These are phyloP conservation scores for Allium sativum DNA, from an alignment of 106 monocot species.

Conservation along the genomic window DNA sequence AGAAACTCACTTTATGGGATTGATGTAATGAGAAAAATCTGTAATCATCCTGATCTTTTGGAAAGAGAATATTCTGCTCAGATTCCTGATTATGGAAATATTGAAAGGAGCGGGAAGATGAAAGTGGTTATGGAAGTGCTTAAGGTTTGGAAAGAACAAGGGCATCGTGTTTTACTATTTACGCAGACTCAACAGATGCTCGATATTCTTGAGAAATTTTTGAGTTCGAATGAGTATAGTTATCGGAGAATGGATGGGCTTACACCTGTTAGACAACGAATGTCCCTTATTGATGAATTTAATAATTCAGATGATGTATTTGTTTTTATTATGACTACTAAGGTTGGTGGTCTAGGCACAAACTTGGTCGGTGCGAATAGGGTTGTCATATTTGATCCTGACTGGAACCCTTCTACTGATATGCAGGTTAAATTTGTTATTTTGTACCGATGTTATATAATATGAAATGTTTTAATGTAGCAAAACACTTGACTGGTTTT, in stretches of 20 bases:
- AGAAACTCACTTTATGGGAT: slow-evolving; percentile 90
- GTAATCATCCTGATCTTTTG: slow-evolving; percentile 96
- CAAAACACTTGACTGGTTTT: neutral
- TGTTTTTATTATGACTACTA: slow-evolving; percentile 85
- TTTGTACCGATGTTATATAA: no score
- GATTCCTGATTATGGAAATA: slow-evolving; percentile 87
- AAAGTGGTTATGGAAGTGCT: slow-evolving; percentile 70
- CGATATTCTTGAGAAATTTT: slow-evolving; percentile 73
- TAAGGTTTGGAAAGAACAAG: slow-evolving; percentile 88
- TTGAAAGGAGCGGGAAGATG: slow-evolving; percentile 88
- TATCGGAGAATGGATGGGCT: slow-evolving; percentile 94
- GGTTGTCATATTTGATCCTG: slow-evolving; percentile 94
- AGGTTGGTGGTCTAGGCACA: slow-evolving; percentile 94
- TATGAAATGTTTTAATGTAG: no score
- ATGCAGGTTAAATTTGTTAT: slow-evolving; percentile 52
- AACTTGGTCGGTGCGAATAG: slow-evolving; percentile 84
- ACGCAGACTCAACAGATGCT: slow-evolving; percentile 93
- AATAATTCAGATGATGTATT: slow-evolving; percentile 77
- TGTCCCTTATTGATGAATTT: slow-evolving; percentile 96
- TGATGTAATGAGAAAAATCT: slow-evolving; percentile 91
- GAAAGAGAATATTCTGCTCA: slow-evolving; percentile 70
- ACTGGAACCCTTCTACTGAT: slow-evolving; percentile 99
- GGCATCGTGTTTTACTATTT: slow-evolving; percentile 80
- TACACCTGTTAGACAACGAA: slow-evolving; percentile 78
- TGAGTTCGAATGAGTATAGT: slow-evolving; percentile 35